Percentiles rank a stretch among this genome's conserved stretches.
Evolutionary conservation across 2,329 filamentous ascomycete genomes (phyloP).

Genomic region (Monilinia polystroma): DNA sequence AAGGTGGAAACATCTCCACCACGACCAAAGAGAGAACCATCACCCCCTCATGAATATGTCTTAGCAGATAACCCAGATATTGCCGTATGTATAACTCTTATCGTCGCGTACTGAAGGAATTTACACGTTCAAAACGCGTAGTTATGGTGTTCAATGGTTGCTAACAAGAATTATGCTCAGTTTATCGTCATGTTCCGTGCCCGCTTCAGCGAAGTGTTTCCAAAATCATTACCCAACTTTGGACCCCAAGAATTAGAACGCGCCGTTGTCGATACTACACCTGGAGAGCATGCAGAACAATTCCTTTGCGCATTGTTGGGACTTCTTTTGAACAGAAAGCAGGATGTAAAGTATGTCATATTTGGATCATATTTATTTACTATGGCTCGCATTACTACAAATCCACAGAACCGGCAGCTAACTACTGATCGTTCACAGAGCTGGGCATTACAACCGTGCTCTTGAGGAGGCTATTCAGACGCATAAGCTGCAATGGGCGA

Average conservation of each 20-base stretch:
- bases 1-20: constrained; percentile 61
- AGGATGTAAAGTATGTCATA: constrained; percentile 87
- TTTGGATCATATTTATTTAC: background rate
- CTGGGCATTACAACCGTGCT: constrained; percentile 88
- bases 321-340: constrained; percentile 92
- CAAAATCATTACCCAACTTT: constrained; percentile 82
- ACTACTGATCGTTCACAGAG: constrained; percentile 52
- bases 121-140: constrained; percentile 56
- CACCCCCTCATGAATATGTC: constrained; percentile 85
- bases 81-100: constrained; percentile 65
- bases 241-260: constrained; percentile 93
- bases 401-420: constrained; percentile 23
- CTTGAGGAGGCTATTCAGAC: constrained; percentile 88
- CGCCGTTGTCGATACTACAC: constrained; percentile 73
- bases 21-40: constrained; percentile 76
- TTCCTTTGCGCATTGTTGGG: constrained; percentile 87
- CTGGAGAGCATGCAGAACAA: constrained; percentile 81
- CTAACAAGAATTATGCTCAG: constrained; percentile 51
- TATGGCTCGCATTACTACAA: background rate
- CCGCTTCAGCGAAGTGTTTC: constrained; percentile 86
- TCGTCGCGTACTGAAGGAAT: constrained; percentile 42
- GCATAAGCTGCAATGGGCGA: constrained; percentile 86
- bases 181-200: constrained; percentile 98
- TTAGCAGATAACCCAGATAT: constrained; percentile 90
- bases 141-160: constrained; percentile 37